Conservation (phyloP, 441 rosid species). For the Breynia disticha region DNA sequence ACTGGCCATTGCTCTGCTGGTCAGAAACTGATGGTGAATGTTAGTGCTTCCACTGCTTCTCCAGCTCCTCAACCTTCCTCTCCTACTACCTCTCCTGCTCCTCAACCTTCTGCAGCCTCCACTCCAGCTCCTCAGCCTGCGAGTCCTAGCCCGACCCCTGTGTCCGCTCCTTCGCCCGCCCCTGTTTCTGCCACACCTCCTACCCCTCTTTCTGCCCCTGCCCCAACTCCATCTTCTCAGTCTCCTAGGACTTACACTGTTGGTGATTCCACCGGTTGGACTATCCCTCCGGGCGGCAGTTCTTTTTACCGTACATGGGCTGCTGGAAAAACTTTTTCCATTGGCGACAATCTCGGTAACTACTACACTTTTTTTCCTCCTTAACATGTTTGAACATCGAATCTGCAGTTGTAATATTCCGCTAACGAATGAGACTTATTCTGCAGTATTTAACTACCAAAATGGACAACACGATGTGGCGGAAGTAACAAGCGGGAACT, state of each 20-base stretch:
- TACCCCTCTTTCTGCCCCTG: neutral
- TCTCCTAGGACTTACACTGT: constrained; percentile 20
- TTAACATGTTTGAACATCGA: too few species aligned
- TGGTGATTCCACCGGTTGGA: constrained; percentile 32
- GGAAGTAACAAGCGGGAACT: constrained; percentile 17
- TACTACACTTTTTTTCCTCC: too few species aligned
- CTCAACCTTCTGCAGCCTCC: constrained; percentile 10
- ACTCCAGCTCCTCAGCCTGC: constrained; percentile 15
- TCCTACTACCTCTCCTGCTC: constrained; percentile 11
- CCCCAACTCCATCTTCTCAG: constrained; percentile 8
- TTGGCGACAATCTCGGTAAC: constrained; percentile 32
- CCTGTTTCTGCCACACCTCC: constrained; percentile 5
- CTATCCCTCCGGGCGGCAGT: neutral
- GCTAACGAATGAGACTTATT: neutral
- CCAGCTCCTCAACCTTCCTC: constrained; percentile 20
- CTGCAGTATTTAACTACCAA: constrained; percentile 30
- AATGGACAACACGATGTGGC: constrained; percentile 34
- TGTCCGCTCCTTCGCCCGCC: constrained; percentile 13
- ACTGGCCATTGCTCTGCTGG: constrained; percentile 24
- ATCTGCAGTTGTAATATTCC: neutral
- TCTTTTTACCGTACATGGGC: constrained; percentile 24
- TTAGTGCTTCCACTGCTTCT: constrained; percentile 18
- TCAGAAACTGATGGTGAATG: constrained; percentile 35
- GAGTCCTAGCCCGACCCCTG: constrained; percentile 8
- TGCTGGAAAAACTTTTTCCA: constrained; percentile 17